These are phyloP conservation scores for Ilyonectria mors-panacis DNA, from an alignment of 2,329 filamentous ascomycete genomes.

Conservation along the genomic window DNA sequence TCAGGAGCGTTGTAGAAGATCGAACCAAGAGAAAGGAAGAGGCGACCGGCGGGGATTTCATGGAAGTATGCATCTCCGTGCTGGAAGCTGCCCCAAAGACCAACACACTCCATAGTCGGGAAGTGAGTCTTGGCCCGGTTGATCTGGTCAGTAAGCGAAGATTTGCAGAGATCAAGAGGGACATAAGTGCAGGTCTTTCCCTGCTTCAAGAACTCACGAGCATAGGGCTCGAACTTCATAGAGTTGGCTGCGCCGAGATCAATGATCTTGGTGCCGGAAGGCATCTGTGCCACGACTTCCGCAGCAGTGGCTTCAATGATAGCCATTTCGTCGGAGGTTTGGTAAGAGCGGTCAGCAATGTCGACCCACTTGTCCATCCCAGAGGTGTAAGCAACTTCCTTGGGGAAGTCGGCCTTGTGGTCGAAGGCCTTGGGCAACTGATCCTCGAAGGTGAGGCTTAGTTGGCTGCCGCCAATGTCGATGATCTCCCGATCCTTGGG, in stretches of 20 bases:
- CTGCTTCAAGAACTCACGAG: constrained; percentile 33
- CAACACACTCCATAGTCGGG: constrained; percentile 26
- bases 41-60: constrained; percentile 1
- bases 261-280: constrained; percentile 29
- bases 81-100: constrained; percentile 42
- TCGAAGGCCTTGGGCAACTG: constrained; percentile 33
- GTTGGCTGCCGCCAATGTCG: constrained; percentile 40
- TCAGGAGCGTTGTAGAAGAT: constrained; percentile 42
- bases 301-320: constrained; percentile 41
- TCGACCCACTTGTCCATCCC: constrained; percentile 40
- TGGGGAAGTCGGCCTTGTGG: constrained; percentile 37
- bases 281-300: constrained; percentile 28
- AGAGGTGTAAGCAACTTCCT: constrained; percentile 43
- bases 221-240: constrained; percentile 40
- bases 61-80: constrained; percentile 35
- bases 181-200: constrained; percentile 36
- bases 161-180: constrained; percentile 31
- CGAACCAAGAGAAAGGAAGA: constrained; percentile 38
- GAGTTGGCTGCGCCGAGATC: constrained; percentile 43
- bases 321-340: constrained; percentile 31
- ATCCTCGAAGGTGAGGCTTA: constrained; percentile 21
- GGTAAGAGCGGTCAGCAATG: constrained; percentile 38
- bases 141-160: constrained; percentile 32
- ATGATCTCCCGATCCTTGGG: constrained; percentile 22
- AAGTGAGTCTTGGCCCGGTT: constrained; percentile 28